Base-by-base conservation (phyloP, 768 basidiomycete species). In the Tulasnella sp. region DNA sequence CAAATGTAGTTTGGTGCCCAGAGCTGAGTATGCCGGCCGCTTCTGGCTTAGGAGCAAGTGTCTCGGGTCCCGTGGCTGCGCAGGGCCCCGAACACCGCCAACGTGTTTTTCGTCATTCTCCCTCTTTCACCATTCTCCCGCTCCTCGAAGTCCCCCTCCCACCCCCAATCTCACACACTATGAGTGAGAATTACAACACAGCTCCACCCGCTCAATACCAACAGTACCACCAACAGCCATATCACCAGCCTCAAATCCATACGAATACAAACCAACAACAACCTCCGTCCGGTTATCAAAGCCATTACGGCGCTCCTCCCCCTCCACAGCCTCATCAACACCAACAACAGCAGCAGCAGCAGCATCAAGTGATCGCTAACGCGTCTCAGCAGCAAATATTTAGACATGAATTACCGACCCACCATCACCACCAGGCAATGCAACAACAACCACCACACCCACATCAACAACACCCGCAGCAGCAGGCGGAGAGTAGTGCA, bases 371-470 rank as follows among this genome's bases (percentile, higher is more conserved):
- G 31, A 60, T 54, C 72, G 78, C 44, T 72, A 76, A 58, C 3
- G 34, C 58, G 22, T 72, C 60, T 37, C 77, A 78, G 44, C 81
- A 54, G 28, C 73, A 60, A n/a, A 31, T 69, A 28, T 69, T 69
- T 69, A 69, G 64, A 69, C 64, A 69, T 69, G 64, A 69, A 37
- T 69, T 69, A 37, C 16, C 64, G 4, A 69, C 64, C 0, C 64
- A 69, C 64, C 64, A 69, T 69, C 79, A 54, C 34, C 46, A 80
- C 50, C 85, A 83, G 80, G 84, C 79, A 82, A 86, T 77, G 79
- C 83, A 78, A 60, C 83, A 78, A 60, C 82, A 69, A 81, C 85
- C 22, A 78, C 84, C 82, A 58, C 82, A 80, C 81, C 69, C 76
- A 31, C 46, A 40, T 14, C 48, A 50, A 24, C 46, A 64, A 18